phyloP scores from a whole-genome alignment of 2,329 filamentous ascomycete species.

The Orbilia ellipsospora region DNA sequence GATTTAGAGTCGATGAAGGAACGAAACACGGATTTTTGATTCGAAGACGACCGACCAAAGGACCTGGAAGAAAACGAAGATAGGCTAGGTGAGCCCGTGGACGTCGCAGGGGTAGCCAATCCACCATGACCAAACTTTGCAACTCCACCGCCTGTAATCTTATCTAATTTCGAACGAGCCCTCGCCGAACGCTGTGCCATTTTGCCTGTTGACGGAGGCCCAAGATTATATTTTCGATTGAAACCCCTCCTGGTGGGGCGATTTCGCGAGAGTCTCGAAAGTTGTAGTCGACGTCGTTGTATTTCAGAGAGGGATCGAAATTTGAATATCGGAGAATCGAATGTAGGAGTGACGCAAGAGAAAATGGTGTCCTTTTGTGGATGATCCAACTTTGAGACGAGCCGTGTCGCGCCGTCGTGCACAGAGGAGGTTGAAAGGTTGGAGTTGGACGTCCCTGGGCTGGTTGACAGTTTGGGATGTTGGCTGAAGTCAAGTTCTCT shows the following conservation, averaged over 20 bases:
- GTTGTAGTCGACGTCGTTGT: slow-evolving; percentile 15
- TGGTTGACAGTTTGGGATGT: too few species aligned
- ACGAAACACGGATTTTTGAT: slow-evolving; percentile 56
- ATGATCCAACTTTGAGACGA: slow-evolving; percentile 36
- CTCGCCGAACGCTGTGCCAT: slow-evolving; percentile 59
- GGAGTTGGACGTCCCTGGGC: neutral
- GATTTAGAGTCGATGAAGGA: slow-evolving; percentile 58
- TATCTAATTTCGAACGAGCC: slow-evolving; percentile 59
- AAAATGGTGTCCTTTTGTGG: slow-evolving; percentile 15
- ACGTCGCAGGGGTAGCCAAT: slow-evolving; percentile 57
- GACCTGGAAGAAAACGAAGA: slow-evolving; percentile 54
- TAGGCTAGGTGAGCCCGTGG: slow-evolving; percentile 56
- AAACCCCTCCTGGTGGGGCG: slow-evolving; percentile 31
- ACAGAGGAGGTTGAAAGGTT: neutral
- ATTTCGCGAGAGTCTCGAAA: slow-evolving; percentile 23
- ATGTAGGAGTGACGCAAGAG: neutral
- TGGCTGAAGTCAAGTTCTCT: too few species aligned
- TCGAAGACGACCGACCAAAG: slow-evolving; percentile 49
- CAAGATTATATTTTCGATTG: slow-evolving; percentile 20
- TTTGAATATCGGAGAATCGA: slow-evolving; percentile 15
- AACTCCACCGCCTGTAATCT: slow-evolving; percentile 57
- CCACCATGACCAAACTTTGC: slow-evolving; percentile 57
- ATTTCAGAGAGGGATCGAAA: slow-evolving; percentile 22
- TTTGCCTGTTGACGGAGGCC: slow-evolving; percentile 21
- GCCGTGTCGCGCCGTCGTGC: neutral